Conservation (phyloP, 2,329 filamentous ascomycete species). For the Ophiostoma ulmi region DNA sequence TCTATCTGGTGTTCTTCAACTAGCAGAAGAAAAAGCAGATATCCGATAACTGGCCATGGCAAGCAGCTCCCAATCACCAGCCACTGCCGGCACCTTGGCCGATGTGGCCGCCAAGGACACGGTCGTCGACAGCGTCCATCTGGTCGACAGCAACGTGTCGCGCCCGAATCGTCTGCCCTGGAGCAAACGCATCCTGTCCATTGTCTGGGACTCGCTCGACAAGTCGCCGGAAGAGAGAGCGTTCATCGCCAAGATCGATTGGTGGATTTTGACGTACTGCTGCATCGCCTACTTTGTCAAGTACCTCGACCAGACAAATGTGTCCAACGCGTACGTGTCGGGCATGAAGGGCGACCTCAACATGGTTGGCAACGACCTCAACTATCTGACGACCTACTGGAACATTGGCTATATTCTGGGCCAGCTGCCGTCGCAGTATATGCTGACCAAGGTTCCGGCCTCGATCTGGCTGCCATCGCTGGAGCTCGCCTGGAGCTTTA, state of each 20-base stretch:
- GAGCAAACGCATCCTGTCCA: conserved; percentile 26
- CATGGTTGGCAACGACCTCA: conserved; percentile 49
- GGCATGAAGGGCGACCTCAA: conserved; percentile 49
- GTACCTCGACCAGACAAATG: conserved; percentile 36
- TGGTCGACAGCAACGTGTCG: not conserved
- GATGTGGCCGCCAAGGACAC: not conserved
- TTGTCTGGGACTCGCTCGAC: conserved; percentile 36
- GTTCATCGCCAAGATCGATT: conserved; percentile 36
- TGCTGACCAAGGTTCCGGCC: conserved; percentile 43
- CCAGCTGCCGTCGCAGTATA: conserved; percentile 32
- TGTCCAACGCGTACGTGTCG: conserved; percentile 40
- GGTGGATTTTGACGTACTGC: conserved; percentile 36
- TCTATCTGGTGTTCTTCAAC: not conserved
- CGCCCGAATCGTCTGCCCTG: not conserved
- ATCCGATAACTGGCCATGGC: not conserved
- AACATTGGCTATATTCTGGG: conserved; percentile 56
- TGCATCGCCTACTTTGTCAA: conserved; percentile 40
- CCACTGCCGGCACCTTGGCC: not conserved
- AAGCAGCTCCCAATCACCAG: not conserved
- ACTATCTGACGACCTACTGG: conserved; percentile 47
- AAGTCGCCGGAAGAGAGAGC: conserved; percentile 34
- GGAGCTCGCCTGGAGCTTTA: conserved; percentile 36
- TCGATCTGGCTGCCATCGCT: conserved; percentile 45
- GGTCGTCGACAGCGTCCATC: not conserved
- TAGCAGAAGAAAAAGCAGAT: not conserved